Percentiles rank a stretch among this genome's conserved stretches.
phyloP scores from a whole-genome alignment of 305 asterid genomes.

The Fraxinus albicans region DNA sequence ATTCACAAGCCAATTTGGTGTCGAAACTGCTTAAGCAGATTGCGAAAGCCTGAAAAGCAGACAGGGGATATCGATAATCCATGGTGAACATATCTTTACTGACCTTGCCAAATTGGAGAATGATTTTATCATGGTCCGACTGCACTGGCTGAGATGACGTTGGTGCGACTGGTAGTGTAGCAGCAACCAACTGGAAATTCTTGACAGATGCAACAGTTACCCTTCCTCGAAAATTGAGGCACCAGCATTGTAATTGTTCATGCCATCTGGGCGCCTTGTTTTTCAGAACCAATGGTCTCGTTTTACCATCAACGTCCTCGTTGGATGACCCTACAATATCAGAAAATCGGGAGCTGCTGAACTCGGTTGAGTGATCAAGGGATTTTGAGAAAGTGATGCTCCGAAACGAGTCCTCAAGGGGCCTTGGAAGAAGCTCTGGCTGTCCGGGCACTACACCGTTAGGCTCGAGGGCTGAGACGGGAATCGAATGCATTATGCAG shows the following conservation, averaged over 20 bases:
- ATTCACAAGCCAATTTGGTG: slow-evolving; percentile 69
- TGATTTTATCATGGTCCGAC: slow-evolving; percentile 49
- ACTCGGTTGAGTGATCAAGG: slow-evolving; percentile 1
- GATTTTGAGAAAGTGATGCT: slow-evolving; percentile 12
- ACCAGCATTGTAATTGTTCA: slow-evolving; percentile 67
- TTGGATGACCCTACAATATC: background rate
- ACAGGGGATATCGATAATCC: slow-evolving; percentile 64
- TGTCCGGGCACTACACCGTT: slow-evolving; percentile 9
- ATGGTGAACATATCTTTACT: slow-evolving; percentile 65
- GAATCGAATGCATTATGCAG: slow-evolving; percentile 53
- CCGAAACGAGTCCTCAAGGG: slow-evolving; percentile 12
- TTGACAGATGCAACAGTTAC: slow-evolving; percentile 65
- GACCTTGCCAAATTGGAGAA: slow-evolving; percentile 63
- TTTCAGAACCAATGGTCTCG: slow-evolving; percentile 48
- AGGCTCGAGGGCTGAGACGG: slow-evolving; percentile 27
- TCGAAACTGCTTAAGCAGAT: slow-evolving; percentile 72
- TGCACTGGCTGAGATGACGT: slow-evolving; percentile 30
- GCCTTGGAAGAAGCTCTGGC: slow-evolving; percentile 5
- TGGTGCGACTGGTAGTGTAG: slow-evolving; percentile 27
- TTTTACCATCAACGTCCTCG: slow-evolving; percentile 24
- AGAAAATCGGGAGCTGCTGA: slow-evolving; percentile 13
- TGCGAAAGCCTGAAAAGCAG: slow-evolving; percentile 70
- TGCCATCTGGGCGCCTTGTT: slow-evolving; percentile 67
- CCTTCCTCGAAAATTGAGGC: slow-evolving; percentile 59
- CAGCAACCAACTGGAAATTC: slow-evolving; percentile 61